Conservation (phyloP, 495 filamentous ascomycete species). For the Lasiosphaeriaceae sp. region DNA sequence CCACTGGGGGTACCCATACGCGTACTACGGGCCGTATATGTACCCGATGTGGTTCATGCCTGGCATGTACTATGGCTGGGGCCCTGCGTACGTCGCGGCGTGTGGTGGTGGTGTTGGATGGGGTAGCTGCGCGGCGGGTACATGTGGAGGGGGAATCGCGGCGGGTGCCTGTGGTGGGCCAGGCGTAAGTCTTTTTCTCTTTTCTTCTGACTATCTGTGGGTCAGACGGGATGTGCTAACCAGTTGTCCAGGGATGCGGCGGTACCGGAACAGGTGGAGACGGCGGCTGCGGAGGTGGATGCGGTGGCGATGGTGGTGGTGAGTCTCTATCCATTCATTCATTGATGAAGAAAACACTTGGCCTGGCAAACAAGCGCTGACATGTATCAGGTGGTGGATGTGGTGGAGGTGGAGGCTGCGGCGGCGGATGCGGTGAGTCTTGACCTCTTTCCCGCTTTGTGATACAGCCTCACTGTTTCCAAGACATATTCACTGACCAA, state of each 20-base stretch:
- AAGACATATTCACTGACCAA: background rate
- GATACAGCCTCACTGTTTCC: background rate
- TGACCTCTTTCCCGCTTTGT: background rate
- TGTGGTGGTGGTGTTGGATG: constrained; percentile 11
- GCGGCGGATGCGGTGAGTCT: background rate
- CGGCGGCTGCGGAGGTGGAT: no score
- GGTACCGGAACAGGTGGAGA: no score
- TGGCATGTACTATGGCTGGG: constrained; percentile 25
- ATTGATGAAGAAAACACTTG: no score
- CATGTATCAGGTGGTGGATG: background rate
- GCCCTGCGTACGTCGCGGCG: constrained; percentile 35
- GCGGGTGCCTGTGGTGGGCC: constrained; percentile 32
- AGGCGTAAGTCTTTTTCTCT: constrained; percentile 18
- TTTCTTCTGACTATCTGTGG: background rate
- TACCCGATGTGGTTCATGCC: constrained; percentile 31
- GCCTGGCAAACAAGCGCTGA: no score
- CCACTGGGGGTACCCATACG: constrained; percentile 51
- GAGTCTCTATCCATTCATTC: no score
- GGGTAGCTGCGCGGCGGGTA: constrained; percentile 19
- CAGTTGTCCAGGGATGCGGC: background rate
- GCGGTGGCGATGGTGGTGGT: no score
- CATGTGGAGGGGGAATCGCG: constrained; percentile 32
- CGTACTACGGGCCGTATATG: constrained; percentile 34
- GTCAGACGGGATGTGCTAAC: background rate
- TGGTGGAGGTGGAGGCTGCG: background rate